Evolutionary conservation across 495 filamentous ascomycete species (phyloP), one percentile per base, ranked within the genome.

Genomic region (Melanomma pulvis-pyrius): DNA sequence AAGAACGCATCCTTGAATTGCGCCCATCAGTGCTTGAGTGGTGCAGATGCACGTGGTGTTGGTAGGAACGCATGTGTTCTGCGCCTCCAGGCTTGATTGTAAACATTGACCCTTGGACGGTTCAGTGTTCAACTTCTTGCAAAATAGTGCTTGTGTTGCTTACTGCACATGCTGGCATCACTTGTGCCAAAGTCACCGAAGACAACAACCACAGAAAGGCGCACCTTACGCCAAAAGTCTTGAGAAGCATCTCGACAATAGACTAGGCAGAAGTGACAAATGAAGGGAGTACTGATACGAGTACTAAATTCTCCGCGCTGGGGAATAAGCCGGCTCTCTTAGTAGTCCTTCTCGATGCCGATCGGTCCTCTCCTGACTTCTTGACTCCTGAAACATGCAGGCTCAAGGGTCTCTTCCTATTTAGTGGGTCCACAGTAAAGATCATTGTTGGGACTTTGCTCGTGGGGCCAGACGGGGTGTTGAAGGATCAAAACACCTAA

Each of bases 1-100:
- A 17, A 46, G 17, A 21, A 65, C 62, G 41, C 52, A 65, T 21
- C 19, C 55, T 25, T 30, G n/a, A 28, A 65, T 48, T 19, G 28
- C 26, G 21, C 22, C 9, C 21, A 48, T 59, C 5, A 58, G 24
- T 11, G 39, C 28, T 52, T 13, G 17, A 30, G 49, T 59, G 8
- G 34, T 58, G 19, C 36, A 47, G 17, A 65, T 59, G 30, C 62
- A 65, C 2, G 39, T 28, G 22, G 12, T 11, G 32, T 58, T 47
- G 0, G 52, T 51, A 1, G 55, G 25, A 21, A 17, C 22, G 41
- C 62, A 65, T 24, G 52, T 17, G 12, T 54, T 26, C 13, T 50
- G 13, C 52, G 52, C 51, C 21, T 32, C 9, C 1, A 54, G 51
- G n/a, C 26, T 54, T 30, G 51, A 24, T 28, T 12, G 13, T 26